phyloP scores from a whole-genome alignment of 805 yeast genomes.

The Yarrowia divulgata region DNA sequence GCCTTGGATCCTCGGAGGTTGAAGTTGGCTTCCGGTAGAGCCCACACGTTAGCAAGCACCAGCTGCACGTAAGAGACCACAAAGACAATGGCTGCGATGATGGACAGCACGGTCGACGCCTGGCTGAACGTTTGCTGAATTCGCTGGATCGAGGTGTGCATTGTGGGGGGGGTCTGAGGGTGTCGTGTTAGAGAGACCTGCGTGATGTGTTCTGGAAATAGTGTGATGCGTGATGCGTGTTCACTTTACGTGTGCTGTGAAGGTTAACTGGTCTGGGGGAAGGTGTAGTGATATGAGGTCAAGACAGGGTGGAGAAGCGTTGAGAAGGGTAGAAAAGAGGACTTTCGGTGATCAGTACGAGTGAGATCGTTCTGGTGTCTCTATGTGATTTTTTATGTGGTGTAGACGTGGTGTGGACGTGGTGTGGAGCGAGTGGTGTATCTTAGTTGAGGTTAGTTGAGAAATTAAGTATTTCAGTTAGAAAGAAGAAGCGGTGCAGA shows the following conservation, averaged over 20 bases:
- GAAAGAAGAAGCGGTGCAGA: too few species aligned
- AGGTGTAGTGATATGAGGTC: not conserved
- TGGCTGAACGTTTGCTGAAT: slow-evolving; percentile 50
- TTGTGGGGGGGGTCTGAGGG: slow-evolving; percentile 37
- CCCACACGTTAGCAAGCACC: slow-evolving; percentile 45
- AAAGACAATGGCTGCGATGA: slow-evolving; percentile 48
- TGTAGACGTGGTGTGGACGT: too few species aligned
- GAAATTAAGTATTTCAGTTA: too few species aligned
- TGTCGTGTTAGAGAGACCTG: not conserved
- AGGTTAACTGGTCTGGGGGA: slow-evolving; percentile 8
- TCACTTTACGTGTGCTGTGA: slow-evolving; percentile 6
- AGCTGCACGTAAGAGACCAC: slow-evolving; percentile 46
- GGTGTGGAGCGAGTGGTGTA: too few species aligned
- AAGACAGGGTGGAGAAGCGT: too few species aligned
- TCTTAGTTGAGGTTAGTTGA: too few species aligned
- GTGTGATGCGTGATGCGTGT: slow-evolving; percentile 13
- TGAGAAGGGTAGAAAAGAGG: too few species aligned
- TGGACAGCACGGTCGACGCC: slow-evolving; percentile 48
- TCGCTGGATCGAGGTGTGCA: slow-evolving; percentile 51
- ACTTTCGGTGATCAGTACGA: too few species aligned
- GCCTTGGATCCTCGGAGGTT: slow-evolving; percentile 14
- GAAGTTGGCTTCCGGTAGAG: slow-evolving; percentile 40
- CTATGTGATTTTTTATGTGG: too few species aligned
- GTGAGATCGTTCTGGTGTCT: too few species aligned
- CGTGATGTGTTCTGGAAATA: too few species aligned